These are phyloP conservation scores for Penicillium capsulatum DNA, from an alignment of 2,329 filamentous ascomycete genomes.

Conservation along the genomic window DNA sequence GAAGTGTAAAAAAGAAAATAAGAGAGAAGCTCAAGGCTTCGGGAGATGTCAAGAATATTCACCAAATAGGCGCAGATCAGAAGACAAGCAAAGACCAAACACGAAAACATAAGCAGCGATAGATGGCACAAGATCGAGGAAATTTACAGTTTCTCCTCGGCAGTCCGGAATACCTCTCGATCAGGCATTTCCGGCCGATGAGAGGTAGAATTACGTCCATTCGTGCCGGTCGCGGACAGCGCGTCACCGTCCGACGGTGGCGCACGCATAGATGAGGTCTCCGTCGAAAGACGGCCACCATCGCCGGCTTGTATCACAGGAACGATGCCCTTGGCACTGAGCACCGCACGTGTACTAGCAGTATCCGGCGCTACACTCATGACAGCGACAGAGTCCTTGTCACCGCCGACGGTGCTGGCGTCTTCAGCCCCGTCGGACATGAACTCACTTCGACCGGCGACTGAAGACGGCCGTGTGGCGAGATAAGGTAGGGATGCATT, in stretches of 20 bases:
- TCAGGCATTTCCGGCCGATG: constrained; percentile 27
- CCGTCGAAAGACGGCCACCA: constrained; percentile 21
- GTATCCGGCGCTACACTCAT: constrained; percentile 20
- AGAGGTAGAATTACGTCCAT: constrained; percentile 8
- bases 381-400: constrained; percentile 20
- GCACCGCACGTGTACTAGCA: constrained; percentile 31
- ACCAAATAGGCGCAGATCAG: too few relatives aligned
- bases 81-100: too few relatives aligned
- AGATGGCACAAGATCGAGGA: too few relatives aligned
- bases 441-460: constrained; percentile 28
- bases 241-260: constrained; percentile 12
- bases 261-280: constrained; percentile 21
- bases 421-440: constrained; percentile 27
- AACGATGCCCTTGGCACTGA: constrained; percentile 28
- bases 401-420: constrained; percentile 28
- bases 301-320: constrained; percentile 15
- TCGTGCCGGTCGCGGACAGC: constrained; percentile 5
- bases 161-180: constrained; percentile 30
- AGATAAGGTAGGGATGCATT: constrained; percentile 18
- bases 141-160: constrained; percentile 18
- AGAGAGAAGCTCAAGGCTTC: too few relatives aligned
- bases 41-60: too few relatives aligned
- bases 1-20: too few relatives aligned
- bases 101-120: too few relatives aligned
- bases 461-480: constrained; percentile 25